Percentiles rank a stretch among this genome's conserved stretches.
These are phyloP conservation scores for Entophlyctis luteolus DNA, from an alignment of 192 early-diverging fungal genomes.

Conservation along the genomic window DNA sequence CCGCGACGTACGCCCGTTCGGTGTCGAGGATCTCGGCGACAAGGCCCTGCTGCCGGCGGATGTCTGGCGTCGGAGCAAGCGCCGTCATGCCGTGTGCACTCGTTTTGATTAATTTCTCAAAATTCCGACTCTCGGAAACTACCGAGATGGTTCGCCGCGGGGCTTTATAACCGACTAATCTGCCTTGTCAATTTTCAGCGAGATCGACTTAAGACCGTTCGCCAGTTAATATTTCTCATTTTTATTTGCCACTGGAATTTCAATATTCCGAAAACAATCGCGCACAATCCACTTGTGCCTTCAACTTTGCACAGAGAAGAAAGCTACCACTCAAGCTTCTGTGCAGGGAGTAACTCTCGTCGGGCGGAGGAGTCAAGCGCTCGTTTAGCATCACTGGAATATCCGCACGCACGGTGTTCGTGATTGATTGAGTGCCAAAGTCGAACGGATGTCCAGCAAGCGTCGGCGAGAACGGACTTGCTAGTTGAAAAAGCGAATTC, in stretches of 20 bases:
- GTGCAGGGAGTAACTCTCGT: slow-evolving; percentile 94
- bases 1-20: slow-evolving; percentile 84
- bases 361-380: slow-evolving; percentile 93
- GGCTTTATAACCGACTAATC: no score
- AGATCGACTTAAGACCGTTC: no score
- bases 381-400: slow-evolving; percentile 95
- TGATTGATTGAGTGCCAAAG: slow-evolving; percentile 80
- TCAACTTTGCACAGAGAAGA: slow-evolving; percentile 81
- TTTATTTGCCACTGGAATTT: neutral
- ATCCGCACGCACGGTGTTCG: slow-evolving; percentile 71
- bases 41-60: no score
- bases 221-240: no score
- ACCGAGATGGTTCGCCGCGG: no score
- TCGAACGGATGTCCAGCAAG: slow-evolving; percentile 57
- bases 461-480: slow-evolving; percentile 70
- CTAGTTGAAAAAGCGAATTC: slow-evolving; percentile 79
- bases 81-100: no score
- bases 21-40: slow-evolving; percentile 88
- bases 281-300: slow-evolving; percentile 51
- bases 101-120: no score
- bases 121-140: no score
- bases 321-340: slow-evolving; percentile 91
- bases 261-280: slow-evolving; percentile 30
- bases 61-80: no score
- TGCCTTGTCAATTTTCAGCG: no score